A percentile compares a stretch with the other conserved stretches of the same genome.
phyloP scores from a whole-genome alignment of 2,329 filamentous ascomycete species.

The Periglandula ipomoeae region DNA sequence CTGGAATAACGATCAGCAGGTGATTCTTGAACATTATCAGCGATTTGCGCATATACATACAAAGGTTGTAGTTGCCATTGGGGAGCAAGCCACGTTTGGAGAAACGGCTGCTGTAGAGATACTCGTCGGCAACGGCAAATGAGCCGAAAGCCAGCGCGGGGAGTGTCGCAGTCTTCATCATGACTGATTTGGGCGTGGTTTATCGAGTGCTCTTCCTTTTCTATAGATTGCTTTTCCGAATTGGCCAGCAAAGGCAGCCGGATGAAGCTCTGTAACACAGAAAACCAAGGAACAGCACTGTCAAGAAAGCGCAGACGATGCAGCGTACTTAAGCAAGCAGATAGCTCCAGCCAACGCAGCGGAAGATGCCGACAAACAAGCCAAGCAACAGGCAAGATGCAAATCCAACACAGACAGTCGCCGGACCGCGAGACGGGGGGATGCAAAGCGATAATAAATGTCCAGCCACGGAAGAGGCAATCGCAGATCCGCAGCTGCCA shows the following conservation, averaged over 20 bases:
- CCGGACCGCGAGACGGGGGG: too few relatives aligned
- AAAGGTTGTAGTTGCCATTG: conserved; percentile 8
- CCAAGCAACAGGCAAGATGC: too few relatives aligned
- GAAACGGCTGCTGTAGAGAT: conserved; percentile 7
- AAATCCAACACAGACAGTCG: too few relatives aligned
- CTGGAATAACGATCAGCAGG: conserved; percentile 14
- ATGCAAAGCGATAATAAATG: too few relatives aligned
- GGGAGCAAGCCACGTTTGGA: conserved; percentile 6
- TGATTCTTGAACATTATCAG: not conserved
- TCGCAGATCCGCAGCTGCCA: not conserved
- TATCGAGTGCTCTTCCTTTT: not conserved
- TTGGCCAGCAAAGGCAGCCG: not conserved
- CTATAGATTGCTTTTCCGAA: not conserved
- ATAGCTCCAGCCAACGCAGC: not conserved
- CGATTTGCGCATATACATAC: conserved; percentile 2
- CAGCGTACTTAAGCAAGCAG: not conserved
- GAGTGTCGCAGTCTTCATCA: conserved; percentile 3
- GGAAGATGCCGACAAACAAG: too few relatives aligned
- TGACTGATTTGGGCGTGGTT: not conserved
- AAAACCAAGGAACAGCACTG: not conserved
- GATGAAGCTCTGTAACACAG: not conserved
- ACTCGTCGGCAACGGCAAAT: conserved; percentile 7
- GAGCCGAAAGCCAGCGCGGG: conserved; percentile 4
- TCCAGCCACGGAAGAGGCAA: not conserved
- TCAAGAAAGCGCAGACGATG: not conserved